Base-by-base conservation (phyloP, 2,329 filamentous ascomycete species). In the Albifimbria verrucaria region DNA sequence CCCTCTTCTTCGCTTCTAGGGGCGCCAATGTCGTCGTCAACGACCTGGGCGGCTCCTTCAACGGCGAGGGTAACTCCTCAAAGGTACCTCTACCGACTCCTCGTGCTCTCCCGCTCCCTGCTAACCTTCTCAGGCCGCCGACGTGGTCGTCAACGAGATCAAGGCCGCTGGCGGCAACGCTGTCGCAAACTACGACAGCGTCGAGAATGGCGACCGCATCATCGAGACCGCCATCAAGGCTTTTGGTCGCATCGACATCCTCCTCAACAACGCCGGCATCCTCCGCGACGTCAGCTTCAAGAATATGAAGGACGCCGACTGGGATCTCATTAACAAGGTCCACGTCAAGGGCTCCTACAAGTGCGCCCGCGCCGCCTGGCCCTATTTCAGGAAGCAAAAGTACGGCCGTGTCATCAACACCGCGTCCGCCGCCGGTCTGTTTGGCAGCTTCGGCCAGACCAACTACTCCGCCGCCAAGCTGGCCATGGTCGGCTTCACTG, bases 391-490 rank as follows among this genome's bases (percentile, higher is more conserved):
- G 68, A 97, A 97, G 79, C 94, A 99, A 77, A 97, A 97, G 84
- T 99, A 90, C 71, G 94, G 94, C 58, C 86, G 94, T 65, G 81
- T 99, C 62, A 96, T 99, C 77, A 97, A 95, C 81, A 97, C 94
- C 22, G 86, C 93, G 36, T 97, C 93, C n/a, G 92, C 92, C 53
- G 92, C 94, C 57, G 94, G 94, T 65, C 81, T 99, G 51, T 97
- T 96, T 71, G 94, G 94, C 66, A 94, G 85, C 76, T 97, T 97
- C 68, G 94, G 93, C 60, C 93, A 97, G 78, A 85, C 87, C 71
- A 97, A 97, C 77, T 99, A 99, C 77, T 96, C 93, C 51, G 92
- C 94, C 56, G 94, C 94, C 67, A 99, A 97, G 80, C 82, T 97
- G 59, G 89, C 90, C 59, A 86, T 96, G 77, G 92, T 99, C 57